Evolutionary conservation across 257 asterid species (phyloP).

Genomic region (Apocynum venetum): DNA sequence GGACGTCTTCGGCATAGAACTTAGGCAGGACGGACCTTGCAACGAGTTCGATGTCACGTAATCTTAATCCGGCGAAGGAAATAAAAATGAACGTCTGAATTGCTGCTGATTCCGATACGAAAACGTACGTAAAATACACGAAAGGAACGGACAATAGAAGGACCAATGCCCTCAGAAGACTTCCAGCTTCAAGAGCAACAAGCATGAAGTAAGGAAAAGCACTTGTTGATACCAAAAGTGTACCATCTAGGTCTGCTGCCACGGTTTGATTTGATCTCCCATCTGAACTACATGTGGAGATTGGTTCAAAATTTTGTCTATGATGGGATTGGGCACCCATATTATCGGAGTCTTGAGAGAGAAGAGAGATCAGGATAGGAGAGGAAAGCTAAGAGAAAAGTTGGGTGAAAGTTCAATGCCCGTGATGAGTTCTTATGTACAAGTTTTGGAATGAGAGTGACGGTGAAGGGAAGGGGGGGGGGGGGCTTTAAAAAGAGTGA

Average conservation of each 20-base stretch:
- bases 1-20: conserved; percentile 76
- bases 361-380: conserved; percentile 2
- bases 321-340: conserved; percentile 44
- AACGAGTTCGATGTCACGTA: conserved; percentile 72
- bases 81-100: conserved; percentile 46
- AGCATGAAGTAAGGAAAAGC: conserved; percentile 83
- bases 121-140: conserved; percentile 43
- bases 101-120: conserved; percentile 62
- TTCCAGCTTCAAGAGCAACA: conserved; percentile 83
- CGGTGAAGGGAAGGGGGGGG: conserved; percentile 32
- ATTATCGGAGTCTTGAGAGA: background rate
- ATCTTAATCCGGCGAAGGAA: conserved; percentile 58
- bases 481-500: conserved; percentile 56
- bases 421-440: background rate
- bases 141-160: conserved; percentile 53
- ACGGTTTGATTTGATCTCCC: conserved; percentile 62
- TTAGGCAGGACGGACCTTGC: conserved; percentile 78
- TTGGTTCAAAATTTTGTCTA: conserved; percentile 38
- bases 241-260: conserved; percentile 84
- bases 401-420: background rate
- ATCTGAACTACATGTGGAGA: conserved; percentile 43
- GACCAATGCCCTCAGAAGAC: conserved; percentile 55
- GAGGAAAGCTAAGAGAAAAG: background rate
- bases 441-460: conserved; percentile 1
- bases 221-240: conserved; percentile 51